Evolutionary conservation across 1,284 basidiomycete genomes (phyloP).

Genomic region (Ustilago hordei): DNA sequence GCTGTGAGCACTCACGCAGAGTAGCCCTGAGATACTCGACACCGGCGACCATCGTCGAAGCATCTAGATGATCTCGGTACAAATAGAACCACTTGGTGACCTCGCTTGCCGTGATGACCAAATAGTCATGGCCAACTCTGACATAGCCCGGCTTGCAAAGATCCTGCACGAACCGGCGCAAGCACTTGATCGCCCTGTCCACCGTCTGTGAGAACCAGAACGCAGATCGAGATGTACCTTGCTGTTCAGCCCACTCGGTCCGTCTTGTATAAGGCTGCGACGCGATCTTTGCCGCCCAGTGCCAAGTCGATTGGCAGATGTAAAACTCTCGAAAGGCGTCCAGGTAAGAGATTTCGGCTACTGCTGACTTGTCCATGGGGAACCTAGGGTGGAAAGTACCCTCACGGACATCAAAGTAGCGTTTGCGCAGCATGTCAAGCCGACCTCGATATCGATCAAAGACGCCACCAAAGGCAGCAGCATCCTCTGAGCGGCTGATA

Average conservation of each 20-base stretch:
- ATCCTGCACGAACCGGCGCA: conserved; percentile 35
- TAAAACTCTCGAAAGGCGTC: conserved; percentile 42
- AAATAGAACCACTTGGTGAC: conserved; percentile 48
- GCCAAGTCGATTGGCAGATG: conserved; percentile 51
- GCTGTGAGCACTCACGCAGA: conserved; percentile 36
- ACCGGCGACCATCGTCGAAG: conserved; percentile 22
- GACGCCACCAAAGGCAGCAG: conserved; percentile 34
- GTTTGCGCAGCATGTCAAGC: conserved; percentile 27
- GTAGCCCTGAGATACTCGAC: conserved; percentile 34
- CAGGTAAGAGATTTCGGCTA: conserved; percentile 42
- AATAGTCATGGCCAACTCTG: conserved; percentile 47
- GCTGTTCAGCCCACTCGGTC: conserved; percentile 25
- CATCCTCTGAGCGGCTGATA: conserved; percentile 32
- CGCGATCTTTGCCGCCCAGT: conserved; percentile 42
- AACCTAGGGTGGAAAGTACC: conserved; percentile 35
- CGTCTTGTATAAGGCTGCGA: neutral
- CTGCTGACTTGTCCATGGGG: conserved; percentile 48
- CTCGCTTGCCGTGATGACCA: conserved; percentile 47
- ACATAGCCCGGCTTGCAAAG: conserved; percentile 47
- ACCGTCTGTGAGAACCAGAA: conserved; percentile 50
- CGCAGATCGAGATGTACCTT: conserved; percentile 23
- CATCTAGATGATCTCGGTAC: conserved; percentile 43
- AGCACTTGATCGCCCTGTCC: conserved; percentile 32
- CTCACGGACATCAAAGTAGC: conserved; percentile 39
- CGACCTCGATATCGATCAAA: conserved; percentile 38